Evolutionary conservation across 371 early-diverging fungal species (phyloP).

Genomic region (Rhizopus microsporus): DNA sequence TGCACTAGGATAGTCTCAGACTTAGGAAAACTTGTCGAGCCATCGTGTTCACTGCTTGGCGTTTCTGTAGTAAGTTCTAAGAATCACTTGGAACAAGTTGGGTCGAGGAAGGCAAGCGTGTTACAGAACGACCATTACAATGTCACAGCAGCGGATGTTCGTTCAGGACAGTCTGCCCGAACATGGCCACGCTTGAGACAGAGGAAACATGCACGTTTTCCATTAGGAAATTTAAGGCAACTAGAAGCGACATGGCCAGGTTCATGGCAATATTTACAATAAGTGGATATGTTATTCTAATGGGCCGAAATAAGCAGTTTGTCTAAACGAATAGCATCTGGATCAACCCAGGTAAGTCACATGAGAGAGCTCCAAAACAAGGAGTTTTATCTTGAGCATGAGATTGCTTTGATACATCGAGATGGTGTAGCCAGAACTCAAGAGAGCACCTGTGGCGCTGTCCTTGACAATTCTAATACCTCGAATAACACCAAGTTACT

Average conservation of each 20-base stretch:
- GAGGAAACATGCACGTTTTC: not conserved
- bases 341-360: not conserved
- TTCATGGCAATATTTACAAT: slow-evolving; percentile 3
- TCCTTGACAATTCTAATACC: not conserved
- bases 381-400: not conserved
- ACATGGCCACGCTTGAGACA: not conserved
- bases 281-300: not conserved
- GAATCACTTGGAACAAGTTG: no score
- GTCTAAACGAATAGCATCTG: not conserved
- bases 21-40: no score
- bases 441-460: not conserved
- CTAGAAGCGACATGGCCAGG: not conserved
- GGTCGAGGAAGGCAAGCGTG: no score
- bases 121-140: not conserved
- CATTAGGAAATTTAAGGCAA: not conserved
- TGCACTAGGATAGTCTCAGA: no score
- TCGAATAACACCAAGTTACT: not conserved
- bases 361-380: not conserved
- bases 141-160: not conserved
- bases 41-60: no score
- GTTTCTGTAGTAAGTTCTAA: no score
- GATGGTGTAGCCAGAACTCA: not conserved
- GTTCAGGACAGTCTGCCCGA: not conserved
- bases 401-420: not conserved
- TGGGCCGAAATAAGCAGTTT: not conserved